These are phyloP conservation scores for Suzukiozyma palmioleophila DNA, from an alignment of 1,139 yeast genomes.

Conservation along the genomic window DNA sequence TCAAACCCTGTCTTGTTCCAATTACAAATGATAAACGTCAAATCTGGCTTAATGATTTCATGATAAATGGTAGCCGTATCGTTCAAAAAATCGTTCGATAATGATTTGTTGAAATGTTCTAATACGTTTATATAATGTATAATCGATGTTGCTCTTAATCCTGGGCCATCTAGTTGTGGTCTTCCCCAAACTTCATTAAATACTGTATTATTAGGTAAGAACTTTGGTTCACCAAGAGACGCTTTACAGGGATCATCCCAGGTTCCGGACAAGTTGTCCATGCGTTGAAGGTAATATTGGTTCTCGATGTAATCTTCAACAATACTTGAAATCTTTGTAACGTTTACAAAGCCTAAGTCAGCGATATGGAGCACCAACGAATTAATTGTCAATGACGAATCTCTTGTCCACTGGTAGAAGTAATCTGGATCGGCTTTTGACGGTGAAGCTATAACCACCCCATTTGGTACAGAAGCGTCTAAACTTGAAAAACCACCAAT, in stretches of 20 bases:
- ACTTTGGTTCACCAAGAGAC: constrained; percentile 91
- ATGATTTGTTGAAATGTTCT: constrained; percentile 20
- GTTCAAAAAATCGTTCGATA: constrained; percentile 20
- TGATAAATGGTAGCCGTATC: constrained; percentile 37
- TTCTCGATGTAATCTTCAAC: constrained; percentile 62
- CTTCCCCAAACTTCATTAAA: constrained; percentile 80
- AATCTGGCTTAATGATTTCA: constrained; percentile 63
- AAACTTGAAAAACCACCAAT: constrained; percentile 50
- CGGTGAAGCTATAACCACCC: constrained; percentile 84
- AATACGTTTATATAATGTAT: constrained; percentile 50
- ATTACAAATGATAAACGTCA: constrained; percentile 54
- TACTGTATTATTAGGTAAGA: constrained; percentile 57
- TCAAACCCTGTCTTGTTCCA: constrained; percentile 76
- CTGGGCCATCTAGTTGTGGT: constrained; percentile 96
- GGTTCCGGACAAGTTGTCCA: constrained; percentile 64
- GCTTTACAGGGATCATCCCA: constrained; percentile 38
- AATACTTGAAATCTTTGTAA: constrained; percentile 15
- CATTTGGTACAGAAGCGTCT: constrained; percentile 45
- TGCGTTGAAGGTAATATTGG: constrained; percentile 56
- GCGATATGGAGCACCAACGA: constrained; percentile 55
- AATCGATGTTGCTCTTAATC: constrained; percentile 66
- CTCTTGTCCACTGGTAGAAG: constrained; percentile 88
- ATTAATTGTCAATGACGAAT: constrained; percentile 76
- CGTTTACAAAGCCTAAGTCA: constrained; percentile 21
- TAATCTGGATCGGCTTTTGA: constrained; percentile 68